Evolutionary conservation across 1,139 yeast species (phyloP).

Genomic region (Taphrina betulina): DNA sequence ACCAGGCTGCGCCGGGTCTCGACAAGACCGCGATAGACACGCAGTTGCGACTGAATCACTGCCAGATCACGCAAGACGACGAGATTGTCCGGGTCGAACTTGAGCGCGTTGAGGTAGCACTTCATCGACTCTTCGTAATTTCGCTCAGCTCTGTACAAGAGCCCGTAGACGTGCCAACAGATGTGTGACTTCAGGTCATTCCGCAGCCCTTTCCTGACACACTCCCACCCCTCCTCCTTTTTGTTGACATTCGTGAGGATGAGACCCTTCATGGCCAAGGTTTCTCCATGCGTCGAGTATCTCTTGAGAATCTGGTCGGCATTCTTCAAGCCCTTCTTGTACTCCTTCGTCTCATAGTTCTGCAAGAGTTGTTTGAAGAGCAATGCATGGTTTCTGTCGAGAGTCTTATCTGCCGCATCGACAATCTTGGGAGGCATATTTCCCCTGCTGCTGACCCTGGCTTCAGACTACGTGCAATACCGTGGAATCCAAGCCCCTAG

Average conservation of each 20-base stretch:
- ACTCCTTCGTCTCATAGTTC: slow-evolving; percentile 79
- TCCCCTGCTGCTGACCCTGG: no score
- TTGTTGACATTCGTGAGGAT: slow-evolving; percentile 57
- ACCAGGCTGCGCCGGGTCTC: slow-evolving; percentile 64
- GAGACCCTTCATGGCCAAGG: slow-evolving; percentile 82
- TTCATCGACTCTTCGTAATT: slow-evolving; percentile 75
- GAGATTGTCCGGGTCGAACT: slow-evolving; percentile 74
- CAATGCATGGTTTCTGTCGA: slow-evolving; percentile 24
- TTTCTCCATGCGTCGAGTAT: slow-evolving; percentile 72
- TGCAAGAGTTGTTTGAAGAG: slow-evolving; percentile 74
- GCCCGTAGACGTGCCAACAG: slow-evolving; percentile 82
- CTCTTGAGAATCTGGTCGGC: slow-evolving; percentile 77
- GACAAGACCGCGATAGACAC: slow-evolving; percentile 63
- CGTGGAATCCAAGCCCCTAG: no score
- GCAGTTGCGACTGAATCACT: slow-evolving; percentile 71
- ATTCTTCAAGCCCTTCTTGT: slow-evolving; percentile 76
- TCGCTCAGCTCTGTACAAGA: slow-evolving; percentile 69
- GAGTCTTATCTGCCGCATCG: slow-evolving; percentile 6
- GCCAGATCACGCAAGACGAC: slow-evolving; percentile 82
- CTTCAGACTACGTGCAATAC: no score
- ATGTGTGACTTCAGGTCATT: slow-evolving; percentile 61
- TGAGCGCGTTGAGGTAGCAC: slow-evolving; percentile 74
- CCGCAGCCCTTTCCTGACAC: slow-evolving; percentile 60
- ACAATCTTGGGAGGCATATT: slow-evolving; percentile 7
- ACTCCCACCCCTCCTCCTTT: slow-evolving; percentile 62